These are phyloP conservation scores for Euphorbia lathyris DNA, from an alignment of 345 rosid species.

Conservation along the genomic window DNA sequence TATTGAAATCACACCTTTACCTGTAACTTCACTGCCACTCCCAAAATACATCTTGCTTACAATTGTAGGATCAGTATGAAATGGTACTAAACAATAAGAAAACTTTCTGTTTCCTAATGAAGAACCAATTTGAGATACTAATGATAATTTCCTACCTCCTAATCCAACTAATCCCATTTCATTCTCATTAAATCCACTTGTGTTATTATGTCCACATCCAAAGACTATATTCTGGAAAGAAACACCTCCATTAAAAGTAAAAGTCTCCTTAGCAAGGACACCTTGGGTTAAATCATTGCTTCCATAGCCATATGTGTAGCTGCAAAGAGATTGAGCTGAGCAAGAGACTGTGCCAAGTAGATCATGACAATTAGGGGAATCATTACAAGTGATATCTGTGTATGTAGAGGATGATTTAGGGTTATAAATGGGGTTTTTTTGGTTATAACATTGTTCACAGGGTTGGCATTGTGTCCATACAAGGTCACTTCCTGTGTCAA, in stretches of 20 bases:
- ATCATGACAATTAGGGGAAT: not conserved
- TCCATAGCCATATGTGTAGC: slow-evolving; percentile 21
- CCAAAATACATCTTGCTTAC: not conserved
- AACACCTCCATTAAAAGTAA: slow-evolving; percentile 26
- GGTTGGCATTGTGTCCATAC: slow-evolving; percentile 39
- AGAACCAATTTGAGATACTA: slow-evolving; percentile 22
- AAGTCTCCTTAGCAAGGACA: slow-evolving; percentile 18
- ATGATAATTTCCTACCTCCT: slow-evolving; percentile 21
- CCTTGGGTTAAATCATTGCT: slow-evolving; percentile 8
- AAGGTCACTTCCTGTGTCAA: slow-evolving; percentile 39
- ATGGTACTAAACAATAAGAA: not conserved
- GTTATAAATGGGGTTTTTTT: slow-evolving; percentile 18
- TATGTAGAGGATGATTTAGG: slow-evolving; percentile 18
- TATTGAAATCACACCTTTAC: not conserved
- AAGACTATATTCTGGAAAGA: not conserved
- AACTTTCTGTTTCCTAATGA: not conserved
- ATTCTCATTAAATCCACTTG: slow-evolving; percentile 7
- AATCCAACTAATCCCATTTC: slow-evolving; percentile 32
- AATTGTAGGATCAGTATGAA: not conserved
- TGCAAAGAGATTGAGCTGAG: not conserved
- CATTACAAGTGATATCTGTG: not conserved
- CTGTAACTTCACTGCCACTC: not conserved
- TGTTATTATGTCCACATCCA: slow-evolving; percentile 24
- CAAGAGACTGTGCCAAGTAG: slow-evolving; percentile 3
- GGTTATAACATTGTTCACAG: slow-evolving; percentile 29